Percentiles rank a stretch among this genome's conserved stretches.
phyloP scores from a whole-genome alignment of 768 basidiomycete species.

The Boletales sp. region DNA sequence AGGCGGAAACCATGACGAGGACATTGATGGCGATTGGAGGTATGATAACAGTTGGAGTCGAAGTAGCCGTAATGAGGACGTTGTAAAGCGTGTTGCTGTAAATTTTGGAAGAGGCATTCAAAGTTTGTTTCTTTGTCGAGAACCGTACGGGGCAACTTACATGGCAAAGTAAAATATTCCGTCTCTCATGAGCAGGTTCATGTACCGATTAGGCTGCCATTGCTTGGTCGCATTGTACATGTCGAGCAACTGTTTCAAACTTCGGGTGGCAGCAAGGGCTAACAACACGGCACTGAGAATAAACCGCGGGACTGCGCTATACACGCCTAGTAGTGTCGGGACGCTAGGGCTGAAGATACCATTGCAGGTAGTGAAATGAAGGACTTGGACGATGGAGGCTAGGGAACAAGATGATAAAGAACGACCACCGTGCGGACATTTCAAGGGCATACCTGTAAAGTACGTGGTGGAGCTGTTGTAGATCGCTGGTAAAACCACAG shows the following conservation, averaged over 20 bases:
- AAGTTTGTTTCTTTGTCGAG: not conserved
- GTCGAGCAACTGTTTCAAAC: not conserved
- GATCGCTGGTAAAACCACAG: not conserved
- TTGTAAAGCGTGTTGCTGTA: too few species aligned
- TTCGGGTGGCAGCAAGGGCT: not conserved
- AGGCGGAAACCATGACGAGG: not conserved
- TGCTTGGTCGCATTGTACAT: slow-evolving; percentile 5
- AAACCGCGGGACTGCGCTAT: not conserved
- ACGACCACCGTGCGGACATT: not conserved
- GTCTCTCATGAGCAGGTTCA: slow-evolving; percentile 1
- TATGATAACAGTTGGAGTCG: too few species aligned
- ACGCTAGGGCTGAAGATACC: not conserved
- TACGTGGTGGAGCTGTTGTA: not conserved
- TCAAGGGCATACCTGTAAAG: not conserved
- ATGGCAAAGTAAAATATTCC: slow-evolving; percentile 9
- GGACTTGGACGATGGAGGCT: not conserved
- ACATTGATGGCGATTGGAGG: too few species aligned
- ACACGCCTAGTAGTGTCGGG: not conserved
- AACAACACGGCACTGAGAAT: not conserved
- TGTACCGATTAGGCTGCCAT: slow-evolving; percentile 9
- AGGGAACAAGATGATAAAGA: not conserved
- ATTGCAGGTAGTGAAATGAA: not conserved
- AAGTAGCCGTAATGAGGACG: too few species aligned
- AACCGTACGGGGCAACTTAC: not conserved
- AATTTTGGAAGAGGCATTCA: too few species aligned